Percentiles rank a stretch among this genome's conserved stretches.
Conservation (phyloP, 495 filamentous ascomycete species). For the Corynascus novoguineensis region DNA sequence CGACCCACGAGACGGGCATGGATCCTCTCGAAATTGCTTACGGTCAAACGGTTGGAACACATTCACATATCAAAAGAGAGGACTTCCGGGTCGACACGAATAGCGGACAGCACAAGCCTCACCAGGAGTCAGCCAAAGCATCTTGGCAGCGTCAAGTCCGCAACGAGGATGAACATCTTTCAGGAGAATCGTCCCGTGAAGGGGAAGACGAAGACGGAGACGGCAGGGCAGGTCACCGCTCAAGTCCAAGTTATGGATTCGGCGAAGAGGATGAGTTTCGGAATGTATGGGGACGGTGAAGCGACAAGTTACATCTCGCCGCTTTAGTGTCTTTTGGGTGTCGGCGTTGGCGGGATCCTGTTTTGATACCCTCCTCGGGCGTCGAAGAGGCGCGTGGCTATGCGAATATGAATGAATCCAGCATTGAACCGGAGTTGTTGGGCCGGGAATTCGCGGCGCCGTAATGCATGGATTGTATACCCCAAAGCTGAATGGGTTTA, state of each 20-base stretch:
- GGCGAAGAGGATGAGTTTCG: conserved; percentile 28
- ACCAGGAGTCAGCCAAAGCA: conserved; percentile 1
- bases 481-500: no score
- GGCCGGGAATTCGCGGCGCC: background rate
- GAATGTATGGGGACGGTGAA: conserved; percentile 33
- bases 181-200: conserved; percentile 19
- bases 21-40: conserved; percentile 36
- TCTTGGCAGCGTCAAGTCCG: conserved; percentile 7
- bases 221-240: background rate
- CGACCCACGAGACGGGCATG: conserved; percentile 18
- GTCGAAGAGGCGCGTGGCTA: background rate
- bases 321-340: background rate
- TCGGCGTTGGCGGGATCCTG: background rate
- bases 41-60: conserved; percentile 26
- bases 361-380: conserved; percentile 13
- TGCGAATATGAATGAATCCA: background rate
- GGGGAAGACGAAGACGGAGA: background rate
- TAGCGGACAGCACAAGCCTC: conserved; percentile 20
- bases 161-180: conserved; percentile 4
- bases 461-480: background rate
- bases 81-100: conserved; percentile 30
- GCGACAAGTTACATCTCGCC: conserved; percentile 1
- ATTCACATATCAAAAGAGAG: conserved; percentile 26
- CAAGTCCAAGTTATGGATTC: conserved; percentile 18
- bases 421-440: conserved; percentile 10